A percentile compares a stretch with the other conserved stretches of the same genome.
phyloP scores from a whole-genome alignment of 2,329 filamentous ascomycete species.

The Graphium sp. region DNA sequence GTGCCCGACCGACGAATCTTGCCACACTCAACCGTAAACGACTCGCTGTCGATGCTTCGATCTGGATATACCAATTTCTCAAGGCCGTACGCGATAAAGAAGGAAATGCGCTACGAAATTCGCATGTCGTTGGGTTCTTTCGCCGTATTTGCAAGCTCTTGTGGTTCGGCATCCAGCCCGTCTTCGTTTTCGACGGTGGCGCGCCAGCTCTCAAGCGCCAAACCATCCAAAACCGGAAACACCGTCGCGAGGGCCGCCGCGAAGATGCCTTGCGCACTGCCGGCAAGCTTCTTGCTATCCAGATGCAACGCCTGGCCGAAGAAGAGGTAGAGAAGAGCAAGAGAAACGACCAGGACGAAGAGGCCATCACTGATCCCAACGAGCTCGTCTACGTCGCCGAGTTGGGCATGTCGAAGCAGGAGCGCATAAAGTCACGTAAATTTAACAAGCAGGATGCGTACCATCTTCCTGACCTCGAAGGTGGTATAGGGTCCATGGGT shows the following conservation, averaged over 20 bases:
- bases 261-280: constrained; percentile 90
- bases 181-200: constrained; percentile 96
- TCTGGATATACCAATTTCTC: constrained; percentile 99
- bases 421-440: constrained; percentile 55
- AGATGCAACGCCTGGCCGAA: constrained; percentile 82
- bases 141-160: constrained; percentile 93
- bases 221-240: constrained; percentile 67
- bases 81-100: constrained; percentile 98
- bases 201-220: constrained; percentile 81
- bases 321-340: constrained; percentile 60
- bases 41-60: constrained; percentile 91
- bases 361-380: constrained; percentile 47
- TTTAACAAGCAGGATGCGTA: constrained; percentile 93
- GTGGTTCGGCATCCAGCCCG: constrained; percentile 89
- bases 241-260: constrained; percentile 67
- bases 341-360: constrained; percentile 38
- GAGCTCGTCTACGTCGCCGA: constrained; percentile 86
- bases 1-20: constrained; percentile 87
- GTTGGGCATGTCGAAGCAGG: constrained; percentile 59
- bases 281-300: constrained; percentile 76
- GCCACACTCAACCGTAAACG: constrained; percentile 93
- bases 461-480: constrained; percentile 75
- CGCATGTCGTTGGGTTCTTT: constrained; percentile 94
- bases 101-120: constrained; percentile 89
- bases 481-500: constrained; percentile 70